phyloP scores from a whole-genome alignment of 2,329 filamentous ascomycete genomes.

The Colletotrichum sp. region DNA sequence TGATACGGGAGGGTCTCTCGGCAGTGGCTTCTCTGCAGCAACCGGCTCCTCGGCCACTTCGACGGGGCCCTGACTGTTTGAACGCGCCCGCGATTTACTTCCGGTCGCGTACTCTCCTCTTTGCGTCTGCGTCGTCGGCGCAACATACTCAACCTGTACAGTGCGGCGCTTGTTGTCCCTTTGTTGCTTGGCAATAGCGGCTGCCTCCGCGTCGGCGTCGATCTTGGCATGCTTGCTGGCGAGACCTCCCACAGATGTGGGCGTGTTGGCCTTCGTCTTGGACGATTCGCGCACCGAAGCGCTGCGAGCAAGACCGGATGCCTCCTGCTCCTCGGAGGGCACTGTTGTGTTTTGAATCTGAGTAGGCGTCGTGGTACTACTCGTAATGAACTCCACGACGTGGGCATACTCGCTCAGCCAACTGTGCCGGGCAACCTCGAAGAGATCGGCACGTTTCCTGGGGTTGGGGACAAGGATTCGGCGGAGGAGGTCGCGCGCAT shows the following conservation, averaged over 20 bases:
- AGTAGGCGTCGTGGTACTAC: slow-evolving; percentile 84
- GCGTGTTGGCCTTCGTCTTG: slow-evolving; percentile 65
- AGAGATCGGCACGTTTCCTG: slow-evolving; percentile 91
- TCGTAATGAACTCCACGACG: slow-evolving; percentile 95
- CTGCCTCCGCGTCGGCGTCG: slow-evolving; percentile 66
- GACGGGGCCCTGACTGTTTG: slow-evolving; percentile 59
- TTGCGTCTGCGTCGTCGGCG: slow-evolving; percentile 84
- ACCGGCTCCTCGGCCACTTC: slow-evolving; percentile 37
- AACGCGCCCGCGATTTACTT: slow-evolving; percentile 45
- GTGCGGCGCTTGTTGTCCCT: slow-evolving; percentile 92
- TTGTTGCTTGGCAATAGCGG: slow-evolving; percentile 63
- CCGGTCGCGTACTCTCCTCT: slow-evolving; percentile 57
- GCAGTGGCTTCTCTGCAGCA: slow-evolving; percentile 63
- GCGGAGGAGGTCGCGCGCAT: slow-evolving; percentile 89
- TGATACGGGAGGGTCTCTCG: slow-evolving; percentile 58
- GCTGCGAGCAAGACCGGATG: slow-evolving; percentile 62
- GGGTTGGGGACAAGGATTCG: slow-evolving; percentile 96
- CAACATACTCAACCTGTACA: slow-evolving; percentile 97
- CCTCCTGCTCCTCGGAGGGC: slow-evolving; percentile 58
- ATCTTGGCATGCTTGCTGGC: slow-evolving; percentile 77
- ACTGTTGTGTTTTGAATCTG: slow-evolving; percentile 86
- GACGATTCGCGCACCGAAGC: slow-evolving; percentile 89
- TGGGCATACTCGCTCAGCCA: slow-evolving; percentile 98
- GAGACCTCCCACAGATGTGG: slow-evolving; percentile 65
- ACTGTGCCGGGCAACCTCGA: slow-evolving; percentile 96